Evolutionary conservation across 495 filamentous ascomycete genomes (phyloP).

Genomic region (Neurospora discreta): DNA sequence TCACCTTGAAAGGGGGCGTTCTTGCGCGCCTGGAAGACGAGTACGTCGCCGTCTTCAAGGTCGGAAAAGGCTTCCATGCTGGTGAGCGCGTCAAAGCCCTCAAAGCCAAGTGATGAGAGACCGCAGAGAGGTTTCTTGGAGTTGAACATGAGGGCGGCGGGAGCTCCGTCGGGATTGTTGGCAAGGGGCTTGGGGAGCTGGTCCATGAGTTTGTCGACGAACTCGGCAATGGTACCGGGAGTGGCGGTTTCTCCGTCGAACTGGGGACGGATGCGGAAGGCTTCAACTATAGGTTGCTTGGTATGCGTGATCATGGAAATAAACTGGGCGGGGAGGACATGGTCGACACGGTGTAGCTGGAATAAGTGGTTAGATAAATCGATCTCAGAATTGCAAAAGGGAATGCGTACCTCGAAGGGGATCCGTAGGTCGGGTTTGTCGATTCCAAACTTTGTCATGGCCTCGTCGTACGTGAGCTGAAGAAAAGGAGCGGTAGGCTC

Average conservation of each 20-base stretch:
- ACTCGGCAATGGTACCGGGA: constrained; percentile 22
- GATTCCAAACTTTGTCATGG: constrained; percentile 70
- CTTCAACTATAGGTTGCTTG: constrained; percentile 54
- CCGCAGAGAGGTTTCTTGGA: constrained; percentile 58
- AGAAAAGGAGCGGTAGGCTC: constrained; percentile 8
- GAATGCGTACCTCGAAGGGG: constrained; percentile 28
- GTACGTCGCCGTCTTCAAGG: constrained; percentile 53
- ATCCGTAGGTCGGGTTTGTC: constrained; percentile 87
- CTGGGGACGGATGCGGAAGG: constrained; percentile 48
- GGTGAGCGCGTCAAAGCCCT: constrained; percentile 45
- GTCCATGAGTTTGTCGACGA: constrained; percentile 59
- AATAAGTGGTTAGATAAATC: constrained; percentile 14
- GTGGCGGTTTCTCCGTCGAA: constrained; percentile 7
- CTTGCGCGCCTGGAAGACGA: constrained; percentile 70
- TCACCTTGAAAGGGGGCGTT: constrained; percentile 43
- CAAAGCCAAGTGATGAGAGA: constrained; percentile 63
- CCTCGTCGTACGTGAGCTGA: constrained; percentile 57
- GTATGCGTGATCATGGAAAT: constrained; percentile 58
- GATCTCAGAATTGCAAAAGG: neutral
- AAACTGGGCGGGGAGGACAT: constrained; percentile 54
- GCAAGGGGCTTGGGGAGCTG: constrained; percentile 49
- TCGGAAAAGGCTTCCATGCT: constrained; percentile 8
- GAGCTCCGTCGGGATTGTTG: constrained; percentile 55
- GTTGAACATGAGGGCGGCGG: constrained; percentile 66
- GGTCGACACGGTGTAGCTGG: constrained; percentile 52